Percentiles rank a stretch among this genome's conserved stretches.
phyloP scores from a whole-genome alignment of 2,329 filamentous ascomycete species.

The Shiraia bambusicola region DNA sequence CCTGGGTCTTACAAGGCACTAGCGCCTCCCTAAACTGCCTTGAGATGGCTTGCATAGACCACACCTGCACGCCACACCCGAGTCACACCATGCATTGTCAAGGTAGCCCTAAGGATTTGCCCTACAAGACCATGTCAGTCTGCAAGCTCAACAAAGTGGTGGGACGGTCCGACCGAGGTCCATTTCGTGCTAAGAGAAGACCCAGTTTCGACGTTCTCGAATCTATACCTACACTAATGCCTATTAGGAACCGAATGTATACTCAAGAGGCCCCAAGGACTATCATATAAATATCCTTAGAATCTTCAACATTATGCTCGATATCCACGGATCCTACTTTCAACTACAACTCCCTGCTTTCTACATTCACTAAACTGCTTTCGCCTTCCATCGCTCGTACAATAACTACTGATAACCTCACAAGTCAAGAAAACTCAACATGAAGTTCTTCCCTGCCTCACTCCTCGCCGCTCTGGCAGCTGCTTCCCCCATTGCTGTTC shows the following conservation, averaged over 20 bases:
- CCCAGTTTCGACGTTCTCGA: neutral
- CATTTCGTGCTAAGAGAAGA: neutral
- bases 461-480: conserved; percentile 11
- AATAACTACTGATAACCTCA: neutral
- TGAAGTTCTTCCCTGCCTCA: conserved; percentile 24
- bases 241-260: neutral
- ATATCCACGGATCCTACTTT: conserved; percentile 5
- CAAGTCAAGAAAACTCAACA: conserved; percentile 6
- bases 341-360: neutral
- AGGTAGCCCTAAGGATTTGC: neutral
- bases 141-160: neutral
- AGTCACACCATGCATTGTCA: neutral
- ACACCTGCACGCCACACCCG: conserved; percentile 1
- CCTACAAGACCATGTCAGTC: neutral
- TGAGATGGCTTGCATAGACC: conserved; percentile 4
- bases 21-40: neutral
- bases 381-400: neutral
- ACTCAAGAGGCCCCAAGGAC: neutral
- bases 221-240: neutral
- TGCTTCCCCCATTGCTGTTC: conserved; percentile 8
- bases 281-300: conserved; percentile 2
- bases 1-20: neutral
- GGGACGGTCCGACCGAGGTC: neutral
- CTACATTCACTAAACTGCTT: conserved; percentile 1
- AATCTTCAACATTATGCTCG: neutral